Evolutionary conservation across 306 rosid species (phyloP).

Genomic region (Fragaria ananassa): DNA sequence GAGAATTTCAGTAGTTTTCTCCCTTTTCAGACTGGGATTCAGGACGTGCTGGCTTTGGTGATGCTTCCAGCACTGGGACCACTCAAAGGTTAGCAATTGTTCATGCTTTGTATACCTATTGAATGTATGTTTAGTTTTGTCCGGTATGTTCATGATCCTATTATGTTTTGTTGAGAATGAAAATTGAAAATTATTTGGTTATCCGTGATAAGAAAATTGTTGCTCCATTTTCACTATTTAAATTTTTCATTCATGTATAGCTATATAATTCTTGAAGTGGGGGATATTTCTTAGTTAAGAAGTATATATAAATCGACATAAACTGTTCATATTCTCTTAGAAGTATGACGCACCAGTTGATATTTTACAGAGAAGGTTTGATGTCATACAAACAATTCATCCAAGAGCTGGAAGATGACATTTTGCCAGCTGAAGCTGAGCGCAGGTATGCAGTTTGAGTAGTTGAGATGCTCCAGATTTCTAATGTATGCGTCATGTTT

Average conservation of each 20-base stretch:
- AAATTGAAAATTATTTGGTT: neutral
- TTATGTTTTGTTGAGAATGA: neutral
- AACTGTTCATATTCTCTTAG: slow-evolving; percentile 9
- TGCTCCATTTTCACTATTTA: neutral
- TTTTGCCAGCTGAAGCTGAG: slow-evolving; percentile 94
- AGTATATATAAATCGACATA: neutral
- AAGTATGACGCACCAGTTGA: slow-evolving; percentile 19
- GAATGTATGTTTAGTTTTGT: neutral
- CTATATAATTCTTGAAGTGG: neutral
- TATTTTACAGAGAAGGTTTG: slow-evolving; percentile 80
- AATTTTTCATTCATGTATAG: neutral
- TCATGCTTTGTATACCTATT: neutral
- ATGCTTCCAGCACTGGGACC: slow-evolving; percentile 34
- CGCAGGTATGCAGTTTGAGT: slow-evolving; percentile 58
- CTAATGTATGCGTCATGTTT: neutral
- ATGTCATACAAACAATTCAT: slow-evolving; percentile 98
- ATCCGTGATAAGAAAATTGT: neutral
- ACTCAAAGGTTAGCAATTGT: slow-evolving; percentile 43
- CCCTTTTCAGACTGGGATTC: slow-evolving; percentile 44
- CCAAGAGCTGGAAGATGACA: slow-evolving; percentile 98
- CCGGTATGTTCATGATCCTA: neutral
- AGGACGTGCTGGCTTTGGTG: slow-evolving; percentile 43
- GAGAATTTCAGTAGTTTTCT: neutral
- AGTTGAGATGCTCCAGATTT: slow-evolving; percentile 5
- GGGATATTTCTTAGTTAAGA: neutral